Evolutionary conservation across 139 green algal species (phyloP), one percentile per base, ranked within the genome.

Genomic region (Coelastrella sp.): DNA sequence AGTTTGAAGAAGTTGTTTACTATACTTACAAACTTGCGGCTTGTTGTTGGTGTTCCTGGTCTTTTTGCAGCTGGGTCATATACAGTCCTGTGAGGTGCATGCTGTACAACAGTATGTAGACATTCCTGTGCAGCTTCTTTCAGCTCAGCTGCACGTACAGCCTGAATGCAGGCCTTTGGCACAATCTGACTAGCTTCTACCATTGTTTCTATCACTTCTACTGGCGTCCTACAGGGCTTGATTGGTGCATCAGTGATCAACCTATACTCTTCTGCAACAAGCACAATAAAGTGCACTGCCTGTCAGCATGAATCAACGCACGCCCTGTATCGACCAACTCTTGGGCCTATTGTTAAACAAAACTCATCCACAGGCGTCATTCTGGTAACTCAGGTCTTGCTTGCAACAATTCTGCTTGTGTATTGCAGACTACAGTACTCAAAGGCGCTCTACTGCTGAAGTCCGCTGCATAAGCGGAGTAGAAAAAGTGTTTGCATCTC

Each of bases 11-110:
- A 9, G 15, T 13, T 57, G 0, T 0, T 57, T 9, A 0, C 45
- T 9, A 17, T 76, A 79, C 71, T 79, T 37, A 79, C 71, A 43
- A 79, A 79, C 27, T 62, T 79, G 41, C 71, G 40, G 71, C 30
- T 62, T 35, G 71, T 79, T n/a, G 48, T 53, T 41, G 71, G 71
- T 41, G 71, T 79, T 23, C 71, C 71, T 41, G 71, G 71, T 48
- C 41, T 48, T 27, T 79, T 79, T n/a, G 41, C 43, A 37, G 40
- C n/a, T 1, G 41, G 43, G 43, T 79, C 71, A n/a, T 62, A n/a
- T 9, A 38, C 71, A 57, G 34, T 30, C 40, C 71, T 37, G 41
- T 79, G 71, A 30, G 71, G n/a, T 25, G 71, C 71, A 17, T 62
- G 19, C 13, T 21, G 68, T 17, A 5, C n/a, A 1, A 6, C 62